Evolutionary conservation across 495 filamentous ascomycete species (phyloP).

Genomic region (Xylaria sp.): DNA sequence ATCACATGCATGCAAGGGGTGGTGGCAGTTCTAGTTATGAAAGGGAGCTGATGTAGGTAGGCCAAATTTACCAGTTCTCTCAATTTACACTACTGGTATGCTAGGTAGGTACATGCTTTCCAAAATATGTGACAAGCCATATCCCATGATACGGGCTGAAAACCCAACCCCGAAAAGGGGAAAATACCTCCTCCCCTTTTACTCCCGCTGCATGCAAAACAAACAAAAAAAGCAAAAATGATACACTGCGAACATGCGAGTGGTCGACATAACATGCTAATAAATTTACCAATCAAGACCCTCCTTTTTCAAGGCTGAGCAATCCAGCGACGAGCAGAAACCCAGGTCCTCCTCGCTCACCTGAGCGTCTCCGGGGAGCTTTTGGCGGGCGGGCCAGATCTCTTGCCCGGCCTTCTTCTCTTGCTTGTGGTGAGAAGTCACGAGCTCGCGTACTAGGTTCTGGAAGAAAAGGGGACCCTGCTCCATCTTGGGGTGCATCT

Average conservation of each 20-base stretch:
- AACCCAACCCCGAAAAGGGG: constrained; percentile 1
- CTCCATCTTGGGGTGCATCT: constrained; percentile 54
- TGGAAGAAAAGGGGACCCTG: constrained; percentile 57
- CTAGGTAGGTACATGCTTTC: neutral
- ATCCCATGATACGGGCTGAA: constrained; percentile 9
- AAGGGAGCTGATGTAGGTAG: neutral
- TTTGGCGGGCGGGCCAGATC: constrained; percentile 58
- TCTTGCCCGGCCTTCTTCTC: constrained; percentile 51
- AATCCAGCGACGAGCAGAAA: constrained; percentile 25
- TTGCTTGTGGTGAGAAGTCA: constrained; percentile 46
- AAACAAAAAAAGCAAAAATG: neutral
- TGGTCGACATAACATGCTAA: neutral
- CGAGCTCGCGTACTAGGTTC: constrained; percentile 48
- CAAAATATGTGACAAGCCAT: neutral
- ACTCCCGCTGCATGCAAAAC: constrained; percentile 18
- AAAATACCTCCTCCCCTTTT: constrained; percentile 3
- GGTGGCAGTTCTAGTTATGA: neutral
- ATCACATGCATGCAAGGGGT: too few species aligned
- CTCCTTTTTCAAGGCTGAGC: constrained; percentile 18
- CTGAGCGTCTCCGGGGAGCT: constrained; percentile 5
- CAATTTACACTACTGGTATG: neutral
- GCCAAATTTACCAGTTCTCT: neutral
- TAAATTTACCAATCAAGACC: constrained; percentile 27
- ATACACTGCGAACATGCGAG: neutral
- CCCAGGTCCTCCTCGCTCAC: constrained; percentile 18